Evolutionary conservation across 1,139 yeast species (phyloP).

Genomic region (Zhuliangozyma blackwelliae): DNA sequence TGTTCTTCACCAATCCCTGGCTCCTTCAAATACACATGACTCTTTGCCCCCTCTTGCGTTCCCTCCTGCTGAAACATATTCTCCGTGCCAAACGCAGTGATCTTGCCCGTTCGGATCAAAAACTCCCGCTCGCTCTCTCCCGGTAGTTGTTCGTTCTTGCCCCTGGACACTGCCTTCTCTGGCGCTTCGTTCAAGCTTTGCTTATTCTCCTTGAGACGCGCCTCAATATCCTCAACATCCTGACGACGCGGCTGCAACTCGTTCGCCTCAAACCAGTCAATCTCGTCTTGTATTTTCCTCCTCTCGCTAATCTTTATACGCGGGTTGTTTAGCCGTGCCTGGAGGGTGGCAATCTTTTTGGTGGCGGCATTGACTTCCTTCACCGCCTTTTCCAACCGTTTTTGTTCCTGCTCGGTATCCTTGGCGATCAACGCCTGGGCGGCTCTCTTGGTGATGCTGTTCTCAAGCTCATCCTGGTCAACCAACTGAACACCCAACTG

Average conservation of each 20-base stretch:
- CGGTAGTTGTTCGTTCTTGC: constrained; percentile 33
- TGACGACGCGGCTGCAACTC: constrained; percentile 50
- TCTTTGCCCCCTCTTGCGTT: constrained; percentile 11
- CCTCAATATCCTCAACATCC: constrained; percentile 66
- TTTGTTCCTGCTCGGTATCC: constrained; percentile 70
- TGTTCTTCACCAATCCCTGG: constrained; percentile 35
- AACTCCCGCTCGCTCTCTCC: constrained; percentile 78
- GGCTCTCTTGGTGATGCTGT: constrained; percentile 67
- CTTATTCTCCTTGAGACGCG: constrained; percentile 41
- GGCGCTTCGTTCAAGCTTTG: constrained; percentile 14
- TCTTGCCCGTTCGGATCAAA: constrained; percentile 82
- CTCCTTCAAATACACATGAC: constrained; percentile 31
- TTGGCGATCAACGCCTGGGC: constrained; percentile 54
- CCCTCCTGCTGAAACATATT: constrained; percentile 43
- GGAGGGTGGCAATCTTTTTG: constrained; percentile 42
- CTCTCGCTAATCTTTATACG: constrained; percentile 65
- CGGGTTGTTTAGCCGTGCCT: constrained; percentile 47
- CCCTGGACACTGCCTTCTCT: constrained; percentile 12
- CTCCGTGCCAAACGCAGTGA: constrained; percentile 86
- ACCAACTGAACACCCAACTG: constrained; percentile 42
- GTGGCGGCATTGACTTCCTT: constrained; percentile 41
- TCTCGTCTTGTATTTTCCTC: constrained; percentile 51
- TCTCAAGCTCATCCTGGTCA: constrained; percentile 74
- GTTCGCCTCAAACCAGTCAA: constrained; percentile 44
- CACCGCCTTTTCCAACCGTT: constrained; percentile 64